Conservation (phyloP, 2,329 filamentous ascomycete genomes). For the Nannizzia gypsea region DNA sequence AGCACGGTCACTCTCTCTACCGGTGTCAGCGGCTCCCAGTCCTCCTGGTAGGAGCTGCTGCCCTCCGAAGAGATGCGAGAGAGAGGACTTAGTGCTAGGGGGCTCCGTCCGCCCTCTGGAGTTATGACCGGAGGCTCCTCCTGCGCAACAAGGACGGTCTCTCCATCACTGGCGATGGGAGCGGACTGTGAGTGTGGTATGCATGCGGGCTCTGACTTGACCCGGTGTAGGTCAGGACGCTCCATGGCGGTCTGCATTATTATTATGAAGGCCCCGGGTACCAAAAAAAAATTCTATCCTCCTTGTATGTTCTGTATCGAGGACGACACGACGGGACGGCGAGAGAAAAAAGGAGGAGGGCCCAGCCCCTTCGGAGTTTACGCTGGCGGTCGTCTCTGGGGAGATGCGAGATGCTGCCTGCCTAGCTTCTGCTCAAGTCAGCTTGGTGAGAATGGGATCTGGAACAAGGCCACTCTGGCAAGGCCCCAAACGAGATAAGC, state of each 20-base stretch:
- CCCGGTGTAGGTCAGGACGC: background rate
- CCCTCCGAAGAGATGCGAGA: slow-evolving; percentile 59
- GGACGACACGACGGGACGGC: background rate
- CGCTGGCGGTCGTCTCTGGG: slow-evolving; percentile 25
- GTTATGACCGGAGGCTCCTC: background rate
- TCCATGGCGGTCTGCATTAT: background rate
- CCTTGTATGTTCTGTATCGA: background rate
- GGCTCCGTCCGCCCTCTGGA: background rate
- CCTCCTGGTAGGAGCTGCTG: slow-evolving; percentile 74
- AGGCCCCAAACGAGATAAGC: too few species aligned
- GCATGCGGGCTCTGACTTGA: slow-evolving; percentile 10
- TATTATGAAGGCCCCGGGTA: background rate
- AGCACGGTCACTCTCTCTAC: slow-evolving; percentile 83
- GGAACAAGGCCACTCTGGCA: background rate
- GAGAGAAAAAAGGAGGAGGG: slow-evolving; percentile 19
- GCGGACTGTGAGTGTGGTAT: background rate
- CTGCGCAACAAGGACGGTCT: slow-evolving; percentile 2
- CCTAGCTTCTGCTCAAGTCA: slow-evolving; percentile 28
- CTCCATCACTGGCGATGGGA: background rate
- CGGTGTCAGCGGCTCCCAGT: slow-evolving; percentile 76
- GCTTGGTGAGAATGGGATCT: slow-evolving; percentile 13
- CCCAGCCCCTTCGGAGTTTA: slow-evolving; percentile 17
- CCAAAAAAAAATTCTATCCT: background rate
- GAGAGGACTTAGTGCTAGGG: slow-evolving; percentile 25
- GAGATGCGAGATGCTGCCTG: slow-evolving; percentile 41